Evolutionary conservation across 2,329 filamentous ascomycete genomes (phyloP), one percentile per base, ranked within the genome.

Genomic region (Diaporthe citri): DNA sequence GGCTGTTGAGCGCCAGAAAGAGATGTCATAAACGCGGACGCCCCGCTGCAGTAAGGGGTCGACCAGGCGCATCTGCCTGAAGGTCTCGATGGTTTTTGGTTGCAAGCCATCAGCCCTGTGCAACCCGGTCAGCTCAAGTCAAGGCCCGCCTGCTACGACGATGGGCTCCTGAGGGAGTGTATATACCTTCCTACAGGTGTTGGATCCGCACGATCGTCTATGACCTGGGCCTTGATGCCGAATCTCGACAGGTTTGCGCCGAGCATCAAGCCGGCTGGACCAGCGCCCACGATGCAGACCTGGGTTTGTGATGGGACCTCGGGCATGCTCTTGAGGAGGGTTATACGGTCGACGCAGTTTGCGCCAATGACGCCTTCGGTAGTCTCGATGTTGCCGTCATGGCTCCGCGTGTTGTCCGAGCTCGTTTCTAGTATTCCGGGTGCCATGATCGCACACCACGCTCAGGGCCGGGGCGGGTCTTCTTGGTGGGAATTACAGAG

Each of bases 61-160:
- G n/a, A 90, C 92, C n/a, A 95, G 84, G 46, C 92, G 87, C 86
- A 95, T 91, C 83, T 94, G 93, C 76, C 90, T 89, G 79, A 95
- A 89, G 0, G 93, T 95, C 84, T 95, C 93, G 79, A 95, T 94
- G 1, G 93, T 93, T 84, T 95, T 95, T 59, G 93, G 93, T 80
- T 95, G 93, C 71, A 95, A 85, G 55, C 93, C 93, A 82, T 95
- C 93, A 76, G 93, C 93, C 81, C 88, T 89, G 79, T 74, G 76
- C 62, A 70, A 67, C 31, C 62, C 66, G 36, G 78, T 80, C 74
- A 75, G 80, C 51, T 57, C n/a, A 70, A 51, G 48, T 52, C 34
- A 72, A 55, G n/a, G 36, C n/a, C 52, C 25, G 28, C 31, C 48
- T 31, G 25, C 36, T 48, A 48, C 15, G 31, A n/a, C 8, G 15